Evolutionary conservation across 1,139 yeast genomes (phyloP).

Genomic region (Geotrichum candidum): DNA sequence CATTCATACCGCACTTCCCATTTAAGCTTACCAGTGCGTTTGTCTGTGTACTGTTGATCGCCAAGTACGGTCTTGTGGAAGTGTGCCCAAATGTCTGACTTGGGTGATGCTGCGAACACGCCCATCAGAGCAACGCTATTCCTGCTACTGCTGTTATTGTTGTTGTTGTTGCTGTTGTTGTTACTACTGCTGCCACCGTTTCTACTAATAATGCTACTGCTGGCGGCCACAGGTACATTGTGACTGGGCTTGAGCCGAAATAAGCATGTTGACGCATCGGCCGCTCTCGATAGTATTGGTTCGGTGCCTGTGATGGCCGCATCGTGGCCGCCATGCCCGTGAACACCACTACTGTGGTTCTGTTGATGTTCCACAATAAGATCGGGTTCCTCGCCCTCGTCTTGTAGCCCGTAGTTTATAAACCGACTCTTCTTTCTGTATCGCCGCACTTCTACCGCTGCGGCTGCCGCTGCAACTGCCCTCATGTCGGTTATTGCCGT

Average conservation of each 20-base stretch:
- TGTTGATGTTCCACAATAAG: neutral
- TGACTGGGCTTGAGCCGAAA: neutral
- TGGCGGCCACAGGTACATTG: neutral
- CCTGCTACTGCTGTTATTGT: neutral
- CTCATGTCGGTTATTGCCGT: neutral
- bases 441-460: neutral
- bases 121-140: neutral
- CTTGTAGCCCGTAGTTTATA: neutral
- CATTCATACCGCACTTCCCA: conserved; percentile 3
- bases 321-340: neutral
- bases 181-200: neutral
- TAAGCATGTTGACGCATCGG: neutral
- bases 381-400: neutral
- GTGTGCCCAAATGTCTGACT: conserved; percentile 5
- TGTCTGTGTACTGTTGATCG: neutral
- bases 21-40: neutral
- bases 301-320: neutral
- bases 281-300: neutral
- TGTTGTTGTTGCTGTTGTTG: neutral
- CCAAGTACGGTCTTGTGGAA: neutral
- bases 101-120: neutral
- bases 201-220: neutral
- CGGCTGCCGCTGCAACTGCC: neutral
- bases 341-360: neutral
- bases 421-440: neutral